Conservation (phyloP, 1,139 yeast species). For the Pichiaceae sp. region DNA sequence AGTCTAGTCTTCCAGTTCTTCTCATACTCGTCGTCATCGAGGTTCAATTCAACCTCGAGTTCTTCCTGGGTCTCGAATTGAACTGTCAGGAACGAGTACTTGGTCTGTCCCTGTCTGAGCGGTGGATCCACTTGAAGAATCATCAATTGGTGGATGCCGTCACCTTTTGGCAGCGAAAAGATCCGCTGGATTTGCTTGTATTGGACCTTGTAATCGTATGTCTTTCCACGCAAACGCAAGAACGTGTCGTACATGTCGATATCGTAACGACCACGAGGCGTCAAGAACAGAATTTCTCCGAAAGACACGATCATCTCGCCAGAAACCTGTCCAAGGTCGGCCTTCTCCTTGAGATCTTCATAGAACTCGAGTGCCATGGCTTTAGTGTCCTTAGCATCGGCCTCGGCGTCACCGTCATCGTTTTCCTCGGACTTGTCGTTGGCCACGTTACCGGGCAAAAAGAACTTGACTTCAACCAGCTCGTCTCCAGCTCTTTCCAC, state of each 20-base stretch:
- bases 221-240: constrained; percentile 90
- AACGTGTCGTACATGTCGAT: constrained; percentile 88
- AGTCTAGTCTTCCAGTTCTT: constrained; percentile 69
- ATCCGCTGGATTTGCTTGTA: constrained; percentile 85
- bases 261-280: constrained; percentile 98
- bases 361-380: constrained; percentile 80
- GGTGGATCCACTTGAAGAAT: constrained; percentile 95
- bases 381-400: constrained; percentile 35
- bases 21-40: constrained; percentile 76
- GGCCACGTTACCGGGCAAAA: constrained; percentile 63
- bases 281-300: constrained; percentile 82
- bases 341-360: constrained; percentile 86
- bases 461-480: constrained; percentile 87
- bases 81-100: constrained; percentile 85
- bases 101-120: constrained; percentile 86
- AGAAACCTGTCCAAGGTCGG: constrained; percentile 92
- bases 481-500: constrained; percentile 81
- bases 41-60: constrained; percentile 80
- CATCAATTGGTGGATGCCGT: constrained; percentile 81
- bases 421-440: constrained; percentile 27
- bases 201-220: constrained; percentile 93
- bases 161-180: constrained; percentile 89
- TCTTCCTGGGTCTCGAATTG: constrained; percentile 90
- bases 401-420: constrained; percentile 28
- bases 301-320: constrained; percentile 97